Conservation (phyloP, 1,284 basidiomycete genomes). For the Melampsora larici-populina region DNA sequence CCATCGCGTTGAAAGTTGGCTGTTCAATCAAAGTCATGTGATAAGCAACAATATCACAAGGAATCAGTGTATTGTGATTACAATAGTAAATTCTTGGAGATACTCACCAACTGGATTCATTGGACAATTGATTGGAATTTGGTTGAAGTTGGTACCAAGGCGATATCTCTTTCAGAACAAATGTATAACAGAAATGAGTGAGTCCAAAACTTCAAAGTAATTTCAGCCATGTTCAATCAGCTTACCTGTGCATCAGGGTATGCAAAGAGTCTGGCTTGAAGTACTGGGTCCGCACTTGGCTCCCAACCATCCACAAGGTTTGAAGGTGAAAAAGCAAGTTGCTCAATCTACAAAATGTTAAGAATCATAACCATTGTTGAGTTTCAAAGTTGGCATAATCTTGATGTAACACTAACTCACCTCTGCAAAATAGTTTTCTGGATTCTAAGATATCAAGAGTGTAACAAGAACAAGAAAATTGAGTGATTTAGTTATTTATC, state of each 20-base stretch:
- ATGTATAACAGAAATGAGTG: too few species aligned
- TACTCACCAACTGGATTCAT: slow-evolving; percentile 58
- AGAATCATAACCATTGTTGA: too few species aligned
- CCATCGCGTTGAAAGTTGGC: slow-evolving; percentile 74
- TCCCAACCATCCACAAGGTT: slow-evolving; percentile 83
- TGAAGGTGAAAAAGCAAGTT: slow-evolving; percentile 78
- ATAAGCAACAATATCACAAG: not conserved
- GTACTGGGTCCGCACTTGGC: slow-evolving; percentile 79
- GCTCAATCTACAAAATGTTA: slow-evolving; percentile 46
- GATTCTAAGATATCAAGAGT: slow-evolving; percentile 7
- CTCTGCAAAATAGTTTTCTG: slow-evolving; percentile 28
- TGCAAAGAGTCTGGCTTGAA: slow-evolving; percentile 88
- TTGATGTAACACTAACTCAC: not conserved
- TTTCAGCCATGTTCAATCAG: slow-evolving; percentile 41
- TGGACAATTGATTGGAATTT: slow-evolving; percentile 83
- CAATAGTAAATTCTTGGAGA: not conserved
- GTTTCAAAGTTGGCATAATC: too few species aligned
- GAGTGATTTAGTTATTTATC: too few species aligned
- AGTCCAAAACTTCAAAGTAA: not conserved
- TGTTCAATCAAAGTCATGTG: not conserved
- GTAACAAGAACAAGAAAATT: too few species aligned
- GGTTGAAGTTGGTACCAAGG: slow-evolving; percentile 78
- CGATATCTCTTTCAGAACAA: slow-evolving; percentile 55
- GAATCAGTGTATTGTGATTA: not conserved
- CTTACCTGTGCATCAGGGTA: slow-evolving; percentile 93